Evolutionary conservation across 1,284 basidiomycete genomes (phyloP).

Genomic region (Apiotrichum akiyoshidainum): DNA sequence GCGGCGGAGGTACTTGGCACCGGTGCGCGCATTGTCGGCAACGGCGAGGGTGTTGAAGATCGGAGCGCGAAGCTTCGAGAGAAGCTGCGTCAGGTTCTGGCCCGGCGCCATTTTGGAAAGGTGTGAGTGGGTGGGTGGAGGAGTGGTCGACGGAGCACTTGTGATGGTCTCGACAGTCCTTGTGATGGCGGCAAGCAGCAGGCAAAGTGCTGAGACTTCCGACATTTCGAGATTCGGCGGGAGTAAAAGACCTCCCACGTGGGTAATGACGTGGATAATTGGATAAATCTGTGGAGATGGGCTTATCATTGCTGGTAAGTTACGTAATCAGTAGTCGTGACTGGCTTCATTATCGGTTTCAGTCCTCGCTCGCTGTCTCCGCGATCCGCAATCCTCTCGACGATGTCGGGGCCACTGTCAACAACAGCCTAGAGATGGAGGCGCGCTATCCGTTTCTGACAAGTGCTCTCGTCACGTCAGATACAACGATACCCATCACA

Average conservation of each 20-base stretch:
- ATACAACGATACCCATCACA: no score
- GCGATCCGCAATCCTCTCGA: no score
- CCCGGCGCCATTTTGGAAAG: conserved; percentile 14
- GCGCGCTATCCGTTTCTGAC: no score
- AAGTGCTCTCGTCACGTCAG: no score
- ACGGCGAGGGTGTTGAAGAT: conserved; percentile 84
- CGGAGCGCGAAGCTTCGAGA: conserved; percentile 40
- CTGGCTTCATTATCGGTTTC: no score
- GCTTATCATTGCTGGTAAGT: no score
- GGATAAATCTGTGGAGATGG: no score
- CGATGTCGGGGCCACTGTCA: no score
- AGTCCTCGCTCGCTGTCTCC: no score
- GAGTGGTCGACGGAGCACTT: not conserved
- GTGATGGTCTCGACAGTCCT: not conserved
- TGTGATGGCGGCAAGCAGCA: not conserved
- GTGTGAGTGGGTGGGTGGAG: not conserved
- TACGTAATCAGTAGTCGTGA: no score
- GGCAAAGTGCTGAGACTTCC: not conserved
- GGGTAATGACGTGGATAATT: not conserved
- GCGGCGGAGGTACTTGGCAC: conserved; percentile 75
- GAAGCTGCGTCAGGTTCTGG: conserved; percentile 26
- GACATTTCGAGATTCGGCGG: conserved; percentile 3
- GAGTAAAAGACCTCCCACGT: not conserved
- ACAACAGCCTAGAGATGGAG: no score
- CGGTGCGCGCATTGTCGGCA: conserved; percentile 69